phyloP scores from a whole-genome alignment of 1,284 basidiomycete genomes.

The Chondrostereum purpureum region DNA sequence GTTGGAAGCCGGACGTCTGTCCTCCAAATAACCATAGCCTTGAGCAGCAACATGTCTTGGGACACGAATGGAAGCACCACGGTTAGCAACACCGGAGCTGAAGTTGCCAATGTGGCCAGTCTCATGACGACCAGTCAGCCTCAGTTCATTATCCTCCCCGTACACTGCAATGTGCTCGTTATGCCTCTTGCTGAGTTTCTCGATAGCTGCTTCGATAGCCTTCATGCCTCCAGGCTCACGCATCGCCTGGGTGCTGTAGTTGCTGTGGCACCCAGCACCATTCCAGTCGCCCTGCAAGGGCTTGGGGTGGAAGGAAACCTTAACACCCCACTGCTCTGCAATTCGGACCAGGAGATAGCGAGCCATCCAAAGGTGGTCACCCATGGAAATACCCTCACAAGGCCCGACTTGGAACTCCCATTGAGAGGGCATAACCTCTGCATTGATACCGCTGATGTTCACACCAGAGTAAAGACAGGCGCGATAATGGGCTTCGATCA shows the following conservation, averaged over 20 bases:
- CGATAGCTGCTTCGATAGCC: constrained; percentile 89
- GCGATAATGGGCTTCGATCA: constrained; percentile 99
- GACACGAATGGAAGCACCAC: constrained; percentile 93
- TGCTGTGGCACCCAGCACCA: constrained; percentile 95
- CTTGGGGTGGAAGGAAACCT: constrained; percentile 99
- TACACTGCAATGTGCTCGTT: constrained; percentile 94
- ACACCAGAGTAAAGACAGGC: constrained; percentile 95
- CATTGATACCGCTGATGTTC: constrained; percentile 99
- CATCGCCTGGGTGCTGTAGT: constrained; percentile 90
- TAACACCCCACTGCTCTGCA: constrained; percentile 97
- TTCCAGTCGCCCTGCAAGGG: constrained; percentile 99
- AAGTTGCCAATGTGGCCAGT: constrained; percentile 93
- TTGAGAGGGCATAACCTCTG: constrained; percentile 99
- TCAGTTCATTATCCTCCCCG: constrained; percentile 92
- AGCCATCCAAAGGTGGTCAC: constrained; percentile 97
- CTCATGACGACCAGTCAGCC: constrained; percentile 93
- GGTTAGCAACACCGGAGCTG: constrained; percentile 95
- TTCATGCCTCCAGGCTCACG: constrained; percentile 93
- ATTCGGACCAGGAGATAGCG: constrained; percentile 90
- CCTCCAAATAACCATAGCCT: constrained; percentile 95
- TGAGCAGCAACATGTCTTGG: constrained; percentile 88
- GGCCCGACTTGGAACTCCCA: constrained; percentile 99
- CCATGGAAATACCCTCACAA: constrained; percentile 96
- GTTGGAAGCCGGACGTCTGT: constrained; percentile 96
- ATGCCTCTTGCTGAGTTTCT: constrained; percentile 80